Percentiles rank a stretch among this genome's conserved stretches.
Conservation (phyloP, 371 early-diverging fungal genomes). For the Dichotomocladium elegans region DNA sequence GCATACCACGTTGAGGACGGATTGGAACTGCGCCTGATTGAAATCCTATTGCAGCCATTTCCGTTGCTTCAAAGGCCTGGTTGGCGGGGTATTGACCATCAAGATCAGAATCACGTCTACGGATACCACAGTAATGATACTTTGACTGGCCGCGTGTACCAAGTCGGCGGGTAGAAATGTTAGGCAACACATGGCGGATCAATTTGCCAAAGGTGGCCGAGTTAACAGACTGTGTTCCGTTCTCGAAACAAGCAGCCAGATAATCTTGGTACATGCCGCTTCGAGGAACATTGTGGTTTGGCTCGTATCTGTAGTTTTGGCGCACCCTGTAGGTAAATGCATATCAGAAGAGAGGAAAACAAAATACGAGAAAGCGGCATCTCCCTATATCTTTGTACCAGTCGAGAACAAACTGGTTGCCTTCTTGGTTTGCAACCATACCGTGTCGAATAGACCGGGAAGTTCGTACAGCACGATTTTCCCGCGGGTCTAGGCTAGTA, state of each 20-base stretch:
- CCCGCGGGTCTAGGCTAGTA: too few species aligned
- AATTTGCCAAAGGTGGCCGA: slow-evolving; percentile 69
- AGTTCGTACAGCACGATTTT: too few species aligned
- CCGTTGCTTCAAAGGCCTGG: neutral
- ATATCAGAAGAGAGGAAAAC: too few species aligned
- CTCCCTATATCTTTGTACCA: too few species aligned
- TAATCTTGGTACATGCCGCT: slow-evolving; percentile 61
- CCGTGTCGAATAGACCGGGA: too few species aligned
- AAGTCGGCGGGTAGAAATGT: slow-evolving; percentile 57
- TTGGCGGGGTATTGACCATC: neutral
- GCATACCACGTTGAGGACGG: neutral
- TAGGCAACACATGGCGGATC: slow-evolving; percentile 58
- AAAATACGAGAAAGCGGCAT: too few species aligned
- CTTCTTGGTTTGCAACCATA: too few species aligned
- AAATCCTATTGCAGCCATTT: neutral
- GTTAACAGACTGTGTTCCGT: slow-evolving; percentile 51
- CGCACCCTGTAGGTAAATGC: too few species aligned
- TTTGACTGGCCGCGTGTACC: slow-evolving; percentile 64
- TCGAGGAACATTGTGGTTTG: slow-evolving; percentile 57
- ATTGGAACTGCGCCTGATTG: neutral
- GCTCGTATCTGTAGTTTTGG: slow-evolving; percentile 52
- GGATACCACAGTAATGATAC: slow-evolving; percentile 58
- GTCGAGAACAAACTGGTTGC: too few species aligned
- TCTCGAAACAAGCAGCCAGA: slow-evolving; percentile 33
- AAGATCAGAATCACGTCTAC: slow-evolving; percentile 8